Base-by-base conservation (phyloP, 345 rosid species). In the Barbarea vulgaris region DNA sequence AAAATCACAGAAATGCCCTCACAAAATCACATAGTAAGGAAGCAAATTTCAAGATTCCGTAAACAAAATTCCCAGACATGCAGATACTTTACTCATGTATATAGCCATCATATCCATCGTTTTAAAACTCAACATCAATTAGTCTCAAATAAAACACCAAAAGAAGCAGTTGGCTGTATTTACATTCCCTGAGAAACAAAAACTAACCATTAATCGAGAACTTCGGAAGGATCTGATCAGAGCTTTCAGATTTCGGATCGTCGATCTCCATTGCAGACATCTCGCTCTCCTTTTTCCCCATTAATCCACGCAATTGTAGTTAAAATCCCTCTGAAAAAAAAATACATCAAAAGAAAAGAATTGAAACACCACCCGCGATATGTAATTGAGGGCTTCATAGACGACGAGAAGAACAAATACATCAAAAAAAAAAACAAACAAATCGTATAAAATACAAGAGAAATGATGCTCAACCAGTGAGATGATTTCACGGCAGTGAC, bases 171-270 rank as follows among this genome's bases (percentile, higher is more conserved):
- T 7, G 36, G 17, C 10, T 24, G 5, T 12, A 27, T 36, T 3
- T 7, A n/a, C 25, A 47, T 55, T 69, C 56, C 51, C 4, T 24
- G 14, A 17, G 1, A 21, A 67, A 64, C 1, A 9, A 21, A 69
- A 66, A 73, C 79, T 41, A 10, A 94, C 99, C 97, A 60, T 90
- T 87, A 74, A 89, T 85, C 30, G 97, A 89, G 84, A 84, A 93
- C 69, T 78, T 86, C 2, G 91, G 87, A 68, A 73, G 77, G 89
- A 82, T 85, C 85, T 81, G 93, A 42, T 89, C 88, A 25, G 87
- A 80, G 73, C 51, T 63, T 73, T 52, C 81, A 2, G 87, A 77
- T 64, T 83, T 88, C 22, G 80, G 76, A 80, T 74, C 87, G 79
- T 91, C 98, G 77, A 89, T 79, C 74, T 91, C 96, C 95, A 93